Evolutionary conservation across 1,284 basidiomycete species (phyloP).

Genomic region (Moesziomyces parantarcticus): DNA sequence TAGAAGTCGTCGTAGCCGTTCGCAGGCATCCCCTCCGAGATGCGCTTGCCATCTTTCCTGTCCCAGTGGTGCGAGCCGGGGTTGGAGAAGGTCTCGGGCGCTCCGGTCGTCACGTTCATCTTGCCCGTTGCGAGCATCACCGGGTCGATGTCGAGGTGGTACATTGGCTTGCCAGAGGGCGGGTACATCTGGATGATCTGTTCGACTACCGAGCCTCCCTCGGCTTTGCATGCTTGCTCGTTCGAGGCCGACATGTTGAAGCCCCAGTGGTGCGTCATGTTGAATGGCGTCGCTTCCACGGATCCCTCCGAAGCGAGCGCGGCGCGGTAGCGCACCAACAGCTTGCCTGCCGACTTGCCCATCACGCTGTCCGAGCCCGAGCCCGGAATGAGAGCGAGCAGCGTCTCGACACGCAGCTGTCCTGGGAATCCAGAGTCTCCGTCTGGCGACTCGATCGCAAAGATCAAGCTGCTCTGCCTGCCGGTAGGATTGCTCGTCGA

Average conservation of each 20-base stretch:
- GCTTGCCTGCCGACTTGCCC: conserved; percentile 41
- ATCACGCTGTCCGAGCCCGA: conserved; percentile 21
- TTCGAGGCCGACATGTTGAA: conserved; percentile 56
- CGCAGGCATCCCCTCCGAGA: conserved; percentile 32
- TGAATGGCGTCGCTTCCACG: conserved; percentile 58
- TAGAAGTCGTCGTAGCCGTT: conserved; percentile 63
- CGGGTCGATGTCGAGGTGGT: conserved; percentile 51
- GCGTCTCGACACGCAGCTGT: conserved; percentile 53
- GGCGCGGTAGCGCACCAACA: conserved; percentile 60
- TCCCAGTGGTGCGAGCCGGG: conserved; percentile 47
- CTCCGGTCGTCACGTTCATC: conserved; percentile 13
- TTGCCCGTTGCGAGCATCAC: conserved; percentile 50
- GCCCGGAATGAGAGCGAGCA: conserved; percentile 41
- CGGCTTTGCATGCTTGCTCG: conserved; percentile 26
- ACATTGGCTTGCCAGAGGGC: conserved; percentile 24
- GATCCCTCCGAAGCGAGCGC: conserved; percentile 31
- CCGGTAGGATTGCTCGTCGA: conserved; percentile 31
- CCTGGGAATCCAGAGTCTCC: conserved; percentile 62
- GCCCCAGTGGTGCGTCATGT: conserved; percentile 66
- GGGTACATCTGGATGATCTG: conserved; percentile 53
- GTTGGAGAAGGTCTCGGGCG: conserved; percentile 31
- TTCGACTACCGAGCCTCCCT: conserved; percentile 36
- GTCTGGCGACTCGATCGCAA: conserved; percentile 52
- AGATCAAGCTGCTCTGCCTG: conserved; percentile 40
- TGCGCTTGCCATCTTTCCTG: conserved; percentile 31